Evolutionary conservation across 208 protist species (phyloP), one percentile per base, ranked within the genome.

Genomic region (Spongospora subterranea): DNA sequence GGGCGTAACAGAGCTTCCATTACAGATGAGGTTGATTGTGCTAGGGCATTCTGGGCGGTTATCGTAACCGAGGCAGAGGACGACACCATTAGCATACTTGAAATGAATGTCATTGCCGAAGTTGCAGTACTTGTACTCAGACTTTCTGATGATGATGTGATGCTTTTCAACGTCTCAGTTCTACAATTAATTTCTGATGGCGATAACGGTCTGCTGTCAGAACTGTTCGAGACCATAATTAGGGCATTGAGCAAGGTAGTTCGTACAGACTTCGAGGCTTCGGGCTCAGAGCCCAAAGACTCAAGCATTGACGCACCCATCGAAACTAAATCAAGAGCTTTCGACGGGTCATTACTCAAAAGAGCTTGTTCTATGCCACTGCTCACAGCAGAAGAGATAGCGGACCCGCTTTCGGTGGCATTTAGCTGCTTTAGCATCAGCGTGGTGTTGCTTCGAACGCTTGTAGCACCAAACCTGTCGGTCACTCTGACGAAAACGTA

Each of bases 191-290:
- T n/a, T 43, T 82, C 71, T 13, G 35, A 40, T 6, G 71, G 17
- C 6, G 35, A 40, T n/a, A 82, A 60, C 50, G 6, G 50, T 24
- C 50, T 6, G 6, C 35, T n/a, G n/a, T 6, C n/a, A 6, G 71
- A 82, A 20, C 13, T 45, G n/a, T 13, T 17, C 17, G n/a, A 6
- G 13, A 82, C 71, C 6, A n/a, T 17, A 13, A 82, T n/a, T n/a
- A 82, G 71, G 6, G 71, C 71, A 43, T 82, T 82, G 71, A 82
- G 11, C 17, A 82, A n/a, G 11, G 71, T 40, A 20, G 71, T 35
- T 20, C 40, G 71, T 20, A 82, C 17, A 6, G 6, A 17, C 35
- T 6, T 45, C n/a, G 40, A 45, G n/a, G 40, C 71, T 6, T 6
- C 71, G n/a, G 71, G 6, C 6, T 35, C 71, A 13, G 71, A 39